Percentiles rank a stretch among this genome's conserved stretches.
These are phyloP conservation scores for Fusarium sp. DNA, from an alignment of 2,329 filamentous ascomycete genomes.

Conservation along the genomic window DNA sequence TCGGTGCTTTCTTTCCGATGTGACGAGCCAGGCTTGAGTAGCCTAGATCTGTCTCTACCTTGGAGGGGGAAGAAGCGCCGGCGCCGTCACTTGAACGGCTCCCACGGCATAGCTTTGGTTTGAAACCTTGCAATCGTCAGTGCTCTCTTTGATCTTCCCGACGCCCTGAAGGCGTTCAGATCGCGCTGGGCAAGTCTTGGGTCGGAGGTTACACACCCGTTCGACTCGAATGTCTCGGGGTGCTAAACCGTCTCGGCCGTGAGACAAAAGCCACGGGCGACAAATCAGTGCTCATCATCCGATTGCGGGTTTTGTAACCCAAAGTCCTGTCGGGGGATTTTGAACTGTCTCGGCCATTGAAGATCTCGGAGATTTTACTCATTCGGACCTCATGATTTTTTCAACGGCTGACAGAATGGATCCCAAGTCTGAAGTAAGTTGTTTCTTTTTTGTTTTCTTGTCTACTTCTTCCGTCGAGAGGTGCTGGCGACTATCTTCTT, in stretches of 20 bases:
- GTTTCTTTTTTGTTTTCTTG: not conserved
- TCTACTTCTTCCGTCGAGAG: slow-evolving; percentile 68
- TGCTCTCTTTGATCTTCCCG: slow-evolving; percentile 66
- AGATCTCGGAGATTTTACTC: not conserved
- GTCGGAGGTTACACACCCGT: slow-evolving; percentile 30
- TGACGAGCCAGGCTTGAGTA: not conserved
- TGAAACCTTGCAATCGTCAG: slow-evolving; percentile 44
- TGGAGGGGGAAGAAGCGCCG: not conserved
- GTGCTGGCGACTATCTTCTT: slow-evolving; percentile 78
- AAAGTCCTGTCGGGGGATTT: not conserved
- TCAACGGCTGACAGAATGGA: slow-evolving; percentile 9
- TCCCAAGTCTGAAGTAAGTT: not conserved
- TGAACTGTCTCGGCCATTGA: slow-evolving; percentile 8
- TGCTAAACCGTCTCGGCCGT: slow-evolving; percentile 44
- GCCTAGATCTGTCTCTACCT: not conserved
- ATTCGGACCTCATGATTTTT: slow-evolving; percentile 8
- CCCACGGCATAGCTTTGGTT: not conserved
- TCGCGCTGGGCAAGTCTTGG: slow-evolving; percentile 44
- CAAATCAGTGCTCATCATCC: slow-evolving; percentile 57
- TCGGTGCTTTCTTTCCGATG: slow-evolving; percentile 5
- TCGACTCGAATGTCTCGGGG: not conserved
- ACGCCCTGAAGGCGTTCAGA: slow-evolving; percentile 48
- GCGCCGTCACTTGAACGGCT: slow-evolving; percentile 22
- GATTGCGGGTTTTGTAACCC: slow-evolving; percentile 45
- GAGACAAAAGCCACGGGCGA: slow-evolving; percentile 37